Base-by-base conservation (phyloP, 75 land plant genomes). In the Pinus tabuliformis region DNA sequence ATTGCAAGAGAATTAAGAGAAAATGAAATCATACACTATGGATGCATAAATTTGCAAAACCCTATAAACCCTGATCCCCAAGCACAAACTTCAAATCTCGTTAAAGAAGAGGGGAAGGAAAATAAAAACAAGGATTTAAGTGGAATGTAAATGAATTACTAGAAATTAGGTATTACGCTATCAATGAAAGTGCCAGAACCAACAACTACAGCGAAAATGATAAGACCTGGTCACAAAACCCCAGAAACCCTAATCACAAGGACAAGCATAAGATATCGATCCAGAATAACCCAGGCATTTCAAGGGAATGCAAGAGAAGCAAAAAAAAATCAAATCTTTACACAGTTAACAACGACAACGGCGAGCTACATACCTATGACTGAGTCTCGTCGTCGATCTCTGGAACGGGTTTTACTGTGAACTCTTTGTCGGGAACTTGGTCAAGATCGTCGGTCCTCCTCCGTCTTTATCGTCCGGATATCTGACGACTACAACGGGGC, bases 401-500 rank as follows among this genome's bases (percentile, higher is more conserved):
- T 7, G 63, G 18, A 17, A 57, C 28, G 14, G 61, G 62, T 11
- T 73, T 24, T 30, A 28, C 24, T 16, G 12, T 8, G 42, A 18
- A 17, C 22, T 62, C 72, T 37, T 36, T 42, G 21, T 76, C 6
- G 13, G 70, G 3, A 21, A 57, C 17, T 59, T 57, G 17, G 42
- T 6, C 17, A 18, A 45, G 49, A 14, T 33, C 56, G 1, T 42
- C 74, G 9, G 56, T 22, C 28, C 70, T 26, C 33, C 78, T 17
- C 73, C 78, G 6, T 88, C 90, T 63, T 86, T 80, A 22, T 82
- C 78, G 1, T 90, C 89, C 4, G 93, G 93, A 21, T 78, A 83
- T 13, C 93, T 33, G 16, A 93, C 93, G 6, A 93, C 95, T 1
- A 93, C 95, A 17, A 93, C 95, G 11, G 94, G 91, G 58, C 93